Evolutionary conservation across 129 eudicot species (phyloP), one percentile per base, ranked within the genome.

Genomic region (Heracleum sosnowskyi): DNA sequence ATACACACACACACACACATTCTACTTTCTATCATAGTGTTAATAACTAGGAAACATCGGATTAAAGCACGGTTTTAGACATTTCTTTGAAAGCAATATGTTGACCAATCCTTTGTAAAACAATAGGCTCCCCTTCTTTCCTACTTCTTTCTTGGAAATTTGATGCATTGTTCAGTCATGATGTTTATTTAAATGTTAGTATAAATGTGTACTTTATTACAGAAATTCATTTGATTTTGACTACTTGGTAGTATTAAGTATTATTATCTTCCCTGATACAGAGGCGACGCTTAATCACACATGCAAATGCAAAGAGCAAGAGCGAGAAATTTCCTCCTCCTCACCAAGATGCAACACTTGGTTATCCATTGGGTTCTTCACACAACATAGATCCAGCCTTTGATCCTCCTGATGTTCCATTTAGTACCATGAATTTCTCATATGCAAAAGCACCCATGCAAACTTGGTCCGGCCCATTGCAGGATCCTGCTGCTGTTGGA

Each of bases 281-380:
- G 98, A 90, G 95, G 82, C 93, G 97, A 77, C 88, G 98, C 63
- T 80, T 93, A 64, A 93, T 91, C 42, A 82, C 92, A 20, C 98
- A 93, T 71, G 98, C 98, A 72, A 93, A 90, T 28, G 97, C 97
- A 64, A 90, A 93, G 88, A 90, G 98, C 90, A 93, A 91, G 84
- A 93, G 98, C 60, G 98, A 93, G 78, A 91, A 93, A 77, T 93
- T 93, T 76, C 98, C 98, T 51, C 98, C 98, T 28, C 98, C 98
- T 10, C 98, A 90, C 77, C 94, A 90, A 76, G 98, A 93, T 72
- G 97, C 95, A 46, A 78, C 97, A 60, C 89, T 93, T 36, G 98
- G 98, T 69, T 90, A 86, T 73, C 83, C 97, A 13, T 78, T 89
- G 76, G 93, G 90, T 18, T 86, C 90, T 0, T 85, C 92, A 15